phyloP scores from a whole-genome alignment of 2,329 filamentous ascomycete species.

The Fulvia fulva region DNA sequence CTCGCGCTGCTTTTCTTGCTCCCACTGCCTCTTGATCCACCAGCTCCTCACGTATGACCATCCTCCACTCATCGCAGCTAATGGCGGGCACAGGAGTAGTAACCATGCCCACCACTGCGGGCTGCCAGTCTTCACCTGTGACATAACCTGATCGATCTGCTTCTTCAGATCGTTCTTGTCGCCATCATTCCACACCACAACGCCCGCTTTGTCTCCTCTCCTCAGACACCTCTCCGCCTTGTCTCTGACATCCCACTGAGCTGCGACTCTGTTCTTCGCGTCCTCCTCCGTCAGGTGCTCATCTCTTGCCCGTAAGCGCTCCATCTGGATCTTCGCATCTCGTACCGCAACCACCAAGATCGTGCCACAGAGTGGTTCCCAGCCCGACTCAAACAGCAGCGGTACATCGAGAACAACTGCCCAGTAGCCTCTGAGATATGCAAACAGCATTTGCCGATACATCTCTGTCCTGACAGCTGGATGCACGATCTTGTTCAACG shows the following conservation, averaged over 20 bases:
- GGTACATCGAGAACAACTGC: slow-evolving; percentile 91
- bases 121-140: slow-evolving; percentile 57
- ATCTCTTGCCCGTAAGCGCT: slow-evolving; percentile 70
- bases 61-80: slow-evolving; percentile 64
- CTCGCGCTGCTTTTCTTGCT: slow-evolving; percentile 51
- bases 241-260: slow-evolving; percentile 78
- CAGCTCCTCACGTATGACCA: slow-evolving; percentile 73
- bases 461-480: slow-evolving; percentile 82
- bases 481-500: slow-evolving; percentile 87
- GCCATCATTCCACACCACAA: slow-evolving; percentile 89
- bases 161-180: slow-evolving; percentile 64
- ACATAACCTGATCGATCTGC: slow-evolving; percentile 65
- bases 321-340: slow-evolving; percentile 78
- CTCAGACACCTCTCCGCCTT: slow-evolving; percentile 75
- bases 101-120: slow-evolving; percentile 82
- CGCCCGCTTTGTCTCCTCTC: slow-evolving; percentile 59
- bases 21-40: slow-evolving; percentile 67
- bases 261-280: slow-evolving; percentile 77
- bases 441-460: slow-evolving; percentile 66
- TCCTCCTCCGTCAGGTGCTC: slow-evolving; percentile 76
- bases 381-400: slow-evolving; percentile 80
- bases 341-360: slow-evolving; percentile 82
- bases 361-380: slow-evolving; percentile 80
- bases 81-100: slow-evolving; percentile 64
- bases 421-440: slow-evolving; percentile 74